phyloP scores from a whole-genome alignment of 768 basidiomycete species.

The Russula abietina region DNA sequence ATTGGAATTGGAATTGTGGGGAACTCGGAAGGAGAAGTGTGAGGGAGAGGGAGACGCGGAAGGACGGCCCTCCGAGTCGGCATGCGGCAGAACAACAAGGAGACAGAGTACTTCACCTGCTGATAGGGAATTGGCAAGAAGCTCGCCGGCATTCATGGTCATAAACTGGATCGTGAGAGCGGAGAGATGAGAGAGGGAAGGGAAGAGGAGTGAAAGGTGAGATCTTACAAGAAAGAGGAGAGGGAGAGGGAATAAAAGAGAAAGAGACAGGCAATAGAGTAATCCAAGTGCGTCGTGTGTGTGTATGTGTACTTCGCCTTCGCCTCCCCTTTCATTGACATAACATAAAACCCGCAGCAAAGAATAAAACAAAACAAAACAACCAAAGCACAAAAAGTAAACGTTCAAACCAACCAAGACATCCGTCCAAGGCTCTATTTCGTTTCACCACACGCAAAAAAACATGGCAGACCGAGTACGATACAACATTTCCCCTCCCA shows the following conservation, averaged over 20 bases:
- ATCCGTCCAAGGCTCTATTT: too few species aligned
- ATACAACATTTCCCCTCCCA: conserved; percentile 9
- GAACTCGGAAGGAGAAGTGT: conserved; percentile 20
- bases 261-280: neutral
- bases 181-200: conserved; percentile 10
- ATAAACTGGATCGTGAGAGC: conserved; percentile 23
- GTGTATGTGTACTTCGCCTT: neutral
- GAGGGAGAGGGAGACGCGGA: conserved; percentile 14
- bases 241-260: neutral
- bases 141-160: conserved; percentile 85
- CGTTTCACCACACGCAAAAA: neutral
- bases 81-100: too few species aligned
- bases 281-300: neutral
- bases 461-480: conserved; percentile 60
- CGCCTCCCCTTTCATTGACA: neutral
- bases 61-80: too few species aligned
- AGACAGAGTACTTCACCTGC: conserved; percentile 52
- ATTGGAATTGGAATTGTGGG: neutral
- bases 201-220: neutral
- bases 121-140: conserved; percentile 90
- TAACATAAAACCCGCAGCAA: neutral
- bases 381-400: neutral
- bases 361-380: neutral
- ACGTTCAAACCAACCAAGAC: neutral
- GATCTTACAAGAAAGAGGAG: neutral